A percentile compares a stretch with the other conserved stretches of the same genome.
These are phyloP conservation scores for Pseudogymnoascus sp. DNA, from an alignment of 2,329 filamentous ascomycete genomes.

Conservation along the genomic window DNA sequence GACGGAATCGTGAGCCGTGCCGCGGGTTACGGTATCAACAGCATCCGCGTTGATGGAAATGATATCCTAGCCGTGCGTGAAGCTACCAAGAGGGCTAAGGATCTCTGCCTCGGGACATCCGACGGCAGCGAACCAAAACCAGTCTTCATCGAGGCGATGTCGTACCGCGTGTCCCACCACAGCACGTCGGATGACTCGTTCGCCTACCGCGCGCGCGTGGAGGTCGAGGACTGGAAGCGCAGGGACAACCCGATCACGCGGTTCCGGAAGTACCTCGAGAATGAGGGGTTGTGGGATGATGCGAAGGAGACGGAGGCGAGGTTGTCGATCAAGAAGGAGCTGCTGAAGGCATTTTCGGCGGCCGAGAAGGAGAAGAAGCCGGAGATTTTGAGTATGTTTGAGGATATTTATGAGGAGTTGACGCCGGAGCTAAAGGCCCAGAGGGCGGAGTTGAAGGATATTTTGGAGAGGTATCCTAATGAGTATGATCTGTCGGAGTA, in stretches of 20 bases:
- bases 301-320: constrained; percentile 66
- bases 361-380: constrained; percentile 78
- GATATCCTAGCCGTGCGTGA: constrained; percentile 84
- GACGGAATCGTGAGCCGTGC: constrained; percentile 84
- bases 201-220: constrained; percentile 83
- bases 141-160: constrained; percentile 93
- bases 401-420: constrained; percentile 80
- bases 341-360: constrained; percentile 74
- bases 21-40: constrained; percentile 88
- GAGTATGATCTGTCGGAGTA: constrained; percentile 80
- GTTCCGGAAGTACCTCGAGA: constrained; percentile 84
- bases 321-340: constrained; percentile 57
- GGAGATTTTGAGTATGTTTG: constrained; percentile 63
- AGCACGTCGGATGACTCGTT: constrained; percentile 96
- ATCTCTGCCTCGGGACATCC: constrained; percentile 53
- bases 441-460: constrained; percentile 64
- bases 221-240: constrained; percentile 91
- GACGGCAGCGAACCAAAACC: constrained; percentile 36
- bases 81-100: constrained; percentile 66
- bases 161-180: constrained; percentile 95
- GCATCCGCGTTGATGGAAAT: constrained; percentile 87
- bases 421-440: constrained; percentile 72
- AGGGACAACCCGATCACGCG: constrained; percentile 82
- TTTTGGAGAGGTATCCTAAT: constrained; percentile 76
- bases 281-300: constrained; percentile 75